phyloP scores from a whole-genome alignment of 1,139 yeast species.

The Blastobotrys illinoisensis region DNA sequence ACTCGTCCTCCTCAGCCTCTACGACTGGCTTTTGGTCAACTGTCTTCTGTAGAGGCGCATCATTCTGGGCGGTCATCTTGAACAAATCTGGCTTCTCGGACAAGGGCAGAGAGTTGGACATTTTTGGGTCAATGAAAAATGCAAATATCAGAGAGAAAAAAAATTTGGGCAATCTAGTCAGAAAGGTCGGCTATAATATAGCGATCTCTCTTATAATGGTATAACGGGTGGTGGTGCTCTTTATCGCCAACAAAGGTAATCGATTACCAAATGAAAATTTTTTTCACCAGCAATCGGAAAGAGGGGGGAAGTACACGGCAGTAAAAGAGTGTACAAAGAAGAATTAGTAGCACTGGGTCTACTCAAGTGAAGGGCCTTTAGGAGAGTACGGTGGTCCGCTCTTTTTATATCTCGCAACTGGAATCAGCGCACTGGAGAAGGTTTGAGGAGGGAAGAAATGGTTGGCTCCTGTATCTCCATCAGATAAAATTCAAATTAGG shows the following conservation, averaged over 20 bases:
- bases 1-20: conserved; percentile 27
- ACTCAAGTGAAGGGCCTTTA: neutral
- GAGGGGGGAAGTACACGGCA: no score
- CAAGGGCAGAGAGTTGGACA: neutral
- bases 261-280: neutral
- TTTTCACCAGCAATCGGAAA: neutral
- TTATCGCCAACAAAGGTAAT: neutral
- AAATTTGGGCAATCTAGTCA: neutral
- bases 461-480: neutral
- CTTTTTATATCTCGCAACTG: neutral
- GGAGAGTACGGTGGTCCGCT: neutral
- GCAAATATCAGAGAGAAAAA: no score
- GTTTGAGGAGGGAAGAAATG: neutral
- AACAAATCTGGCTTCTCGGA: neutral
- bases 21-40: neutral
- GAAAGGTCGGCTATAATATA: neutral
- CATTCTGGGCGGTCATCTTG: neutral
- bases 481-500: neutral
- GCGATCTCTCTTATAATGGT: neutral
- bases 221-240: neutral
- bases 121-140: neutral
- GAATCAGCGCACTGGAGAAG: neutral
- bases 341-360: neutral
- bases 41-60: neutral
- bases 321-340: neutral